Percentiles rank a stretch among this genome's conserved stretches.
Conservation (phyloP, 257 asterid genomes). For the Capsicum baccatum region DNA sequence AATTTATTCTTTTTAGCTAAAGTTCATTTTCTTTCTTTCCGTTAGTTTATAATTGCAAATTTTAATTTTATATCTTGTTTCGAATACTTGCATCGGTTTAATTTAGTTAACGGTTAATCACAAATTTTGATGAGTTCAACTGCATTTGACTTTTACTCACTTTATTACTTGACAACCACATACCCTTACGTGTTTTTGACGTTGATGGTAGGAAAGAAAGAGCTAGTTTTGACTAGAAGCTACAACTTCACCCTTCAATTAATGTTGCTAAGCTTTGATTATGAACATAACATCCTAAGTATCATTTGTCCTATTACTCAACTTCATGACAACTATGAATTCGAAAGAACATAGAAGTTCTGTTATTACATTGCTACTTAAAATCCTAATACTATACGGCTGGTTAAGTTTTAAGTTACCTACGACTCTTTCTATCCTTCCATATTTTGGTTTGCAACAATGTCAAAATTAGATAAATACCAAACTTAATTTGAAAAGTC, state of each 20-base stretch:
- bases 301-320: not conserved
- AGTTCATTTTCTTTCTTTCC: no score
- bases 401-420: not conserved
- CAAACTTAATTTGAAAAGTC: constrained; percentile 6
- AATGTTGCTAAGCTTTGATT: not conserved
- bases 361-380: not conserved
- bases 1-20: no score
- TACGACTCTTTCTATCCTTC: not conserved
- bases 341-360: not conserved
- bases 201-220: not conserved
- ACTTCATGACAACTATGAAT: not conserved
- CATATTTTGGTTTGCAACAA: not conserved
- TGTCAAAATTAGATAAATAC: not conserved
- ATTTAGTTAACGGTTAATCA: not conserved
- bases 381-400: not conserved
- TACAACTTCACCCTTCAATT: not conserved
- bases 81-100: no score
- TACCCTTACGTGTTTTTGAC: not conserved
- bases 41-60: no score
- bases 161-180: not conserved
- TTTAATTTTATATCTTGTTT: no score
- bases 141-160: not conserved
- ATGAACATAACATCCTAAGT: not conserved
- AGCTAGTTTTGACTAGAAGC: not conserved
- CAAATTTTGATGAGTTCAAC: not conserved